Conservation (phyloP, 371 early-diverging fungal genomes). For the Mucor piriformis region DNA sequence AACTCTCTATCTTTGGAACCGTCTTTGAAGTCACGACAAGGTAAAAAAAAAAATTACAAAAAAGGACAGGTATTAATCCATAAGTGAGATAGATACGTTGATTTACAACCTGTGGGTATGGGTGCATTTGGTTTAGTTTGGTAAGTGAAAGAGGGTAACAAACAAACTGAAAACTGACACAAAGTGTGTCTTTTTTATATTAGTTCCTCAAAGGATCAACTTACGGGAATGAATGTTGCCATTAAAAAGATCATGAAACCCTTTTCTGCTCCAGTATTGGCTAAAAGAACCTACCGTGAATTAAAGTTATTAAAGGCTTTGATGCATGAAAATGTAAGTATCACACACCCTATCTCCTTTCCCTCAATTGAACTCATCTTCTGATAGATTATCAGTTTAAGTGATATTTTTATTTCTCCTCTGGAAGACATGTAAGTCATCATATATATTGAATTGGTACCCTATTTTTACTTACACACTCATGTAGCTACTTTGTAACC, state of each 20-base stretch:
- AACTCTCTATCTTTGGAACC: conserved; percentile 89
- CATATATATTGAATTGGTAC: not conserved
- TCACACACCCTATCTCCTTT: too few relatives aligned
- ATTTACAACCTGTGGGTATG: conserved; percentile 96
- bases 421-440: conserved; percentile 82
- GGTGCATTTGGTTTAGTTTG: conserved; percentile 97
- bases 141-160: conserved; percentile 49
- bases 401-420: conserved; percentile 92
- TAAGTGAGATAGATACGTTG: conserved; percentile 71
- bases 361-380: too few relatives aligned
- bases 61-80: not conserved
- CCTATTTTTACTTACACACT: not conserved
- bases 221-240: conserved; percentile 84
- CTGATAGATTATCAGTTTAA: conserved; percentile 76
- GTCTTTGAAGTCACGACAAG: conserved; percentile 92
- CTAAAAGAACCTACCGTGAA: conserved; percentile 94
- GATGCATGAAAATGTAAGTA: conserved; percentile 83
- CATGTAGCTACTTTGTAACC: conserved; percentile 88
- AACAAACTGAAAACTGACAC: not conserved
- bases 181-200: not conserved
- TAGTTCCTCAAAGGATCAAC: conserved; percentile 88
- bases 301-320: conserved; percentile 88
- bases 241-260: conserved; percentile 96
- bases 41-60: conserved; percentile 38
- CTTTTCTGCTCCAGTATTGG: conserved; percentile 87